Conservation (phyloP, 2,329 filamentous ascomycete genomes). For the Allantophomopsis lycopodina region DNA sequence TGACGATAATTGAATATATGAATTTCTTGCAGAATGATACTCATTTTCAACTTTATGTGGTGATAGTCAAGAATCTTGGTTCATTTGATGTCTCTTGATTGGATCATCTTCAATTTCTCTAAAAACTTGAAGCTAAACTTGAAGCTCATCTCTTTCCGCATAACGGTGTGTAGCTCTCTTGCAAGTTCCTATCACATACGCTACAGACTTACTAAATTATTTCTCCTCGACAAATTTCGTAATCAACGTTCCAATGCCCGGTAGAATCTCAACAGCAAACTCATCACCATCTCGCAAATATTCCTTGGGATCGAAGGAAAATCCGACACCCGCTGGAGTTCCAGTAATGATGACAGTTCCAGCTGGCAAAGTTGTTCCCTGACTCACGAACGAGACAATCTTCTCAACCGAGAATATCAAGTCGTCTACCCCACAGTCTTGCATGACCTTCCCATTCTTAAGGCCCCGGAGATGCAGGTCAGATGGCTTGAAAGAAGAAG, state of each 20-base stretch:
- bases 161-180: too few relatives aligned
- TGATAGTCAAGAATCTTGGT: too few relatives aligned
- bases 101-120: too few relatives aligned
- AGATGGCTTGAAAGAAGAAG: neutral
- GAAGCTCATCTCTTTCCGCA: too few relatives aligned
- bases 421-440: conserved; percentile 26
- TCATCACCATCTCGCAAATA: conserved; percentile 26
- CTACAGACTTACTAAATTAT: neutral
- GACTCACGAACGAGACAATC: conserved; percentile 20
- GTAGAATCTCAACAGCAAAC: conserved; percentile 28
- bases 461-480: conserved; percentile 23
- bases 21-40: too few relatives aligned
- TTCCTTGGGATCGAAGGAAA: conserved; percentile 15
- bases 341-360: conserved; percentile 27
- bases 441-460: conserved; percentile 35
- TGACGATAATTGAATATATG: too few relatives aligned
- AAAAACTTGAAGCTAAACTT: too few relatives aligned
- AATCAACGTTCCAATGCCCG: conserved; percentile 28
- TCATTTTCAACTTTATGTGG: too few relatives aligned
- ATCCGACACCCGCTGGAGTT: conserved; percentile 21
- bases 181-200: too few relatives aligned
- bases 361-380: conserved; percentile 23
- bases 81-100: too few relatives aligned
- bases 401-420: conserved; percentile 31
- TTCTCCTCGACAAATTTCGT: conserved; percentile 21